phyloP scores from a whole-genome alignment of 345 rosid species.

The Eucalyptus melliodora region DNA sequence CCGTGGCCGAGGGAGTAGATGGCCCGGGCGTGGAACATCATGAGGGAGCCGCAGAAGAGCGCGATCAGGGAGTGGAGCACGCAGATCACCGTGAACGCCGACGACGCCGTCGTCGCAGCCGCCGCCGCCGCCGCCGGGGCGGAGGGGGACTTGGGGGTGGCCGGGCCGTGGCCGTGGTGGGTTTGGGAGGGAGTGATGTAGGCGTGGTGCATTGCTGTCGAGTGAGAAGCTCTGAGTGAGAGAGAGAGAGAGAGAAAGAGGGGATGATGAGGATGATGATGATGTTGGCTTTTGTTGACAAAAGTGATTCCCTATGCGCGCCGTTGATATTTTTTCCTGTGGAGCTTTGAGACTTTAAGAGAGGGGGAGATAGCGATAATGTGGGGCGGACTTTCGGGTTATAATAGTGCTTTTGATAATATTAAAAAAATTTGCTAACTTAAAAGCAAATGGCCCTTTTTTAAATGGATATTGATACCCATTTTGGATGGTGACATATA shows the following conservation, averaged over 20 bases:
- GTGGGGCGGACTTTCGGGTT: neutral
- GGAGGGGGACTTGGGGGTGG: too few species aligned
- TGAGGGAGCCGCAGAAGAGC: constrained; percentile 41
- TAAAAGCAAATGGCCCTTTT: neutral
- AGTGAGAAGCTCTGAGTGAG: neutral
- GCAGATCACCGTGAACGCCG: constrained; percentile 44
- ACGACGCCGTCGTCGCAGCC: neutral
- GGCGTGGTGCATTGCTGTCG: neutral
- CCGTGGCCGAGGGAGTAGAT: constrained; percentile 59
- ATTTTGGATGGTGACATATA: too few species aligned
- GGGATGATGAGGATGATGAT: too few species aligned
- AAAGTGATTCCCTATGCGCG: neutral
- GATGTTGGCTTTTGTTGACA: neutral
- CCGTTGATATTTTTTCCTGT: neutral
- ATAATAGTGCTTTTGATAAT: neutral
- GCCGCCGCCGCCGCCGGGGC: neutral
- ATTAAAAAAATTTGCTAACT: too few species aligned
- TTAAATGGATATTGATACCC: too few species aligned
- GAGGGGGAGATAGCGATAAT: neutral
- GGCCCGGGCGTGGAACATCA: constrained; percentile 57
- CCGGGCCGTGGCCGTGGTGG: neutral
- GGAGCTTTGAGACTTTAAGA: neutral
- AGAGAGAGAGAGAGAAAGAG: too few species aligned
- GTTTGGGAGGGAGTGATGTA: neutral
- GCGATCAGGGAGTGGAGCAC: constrained; percentile 60